Conservation (phyloP, 257 asterid genomes). For the Voacanga thouarsii region DNA sequence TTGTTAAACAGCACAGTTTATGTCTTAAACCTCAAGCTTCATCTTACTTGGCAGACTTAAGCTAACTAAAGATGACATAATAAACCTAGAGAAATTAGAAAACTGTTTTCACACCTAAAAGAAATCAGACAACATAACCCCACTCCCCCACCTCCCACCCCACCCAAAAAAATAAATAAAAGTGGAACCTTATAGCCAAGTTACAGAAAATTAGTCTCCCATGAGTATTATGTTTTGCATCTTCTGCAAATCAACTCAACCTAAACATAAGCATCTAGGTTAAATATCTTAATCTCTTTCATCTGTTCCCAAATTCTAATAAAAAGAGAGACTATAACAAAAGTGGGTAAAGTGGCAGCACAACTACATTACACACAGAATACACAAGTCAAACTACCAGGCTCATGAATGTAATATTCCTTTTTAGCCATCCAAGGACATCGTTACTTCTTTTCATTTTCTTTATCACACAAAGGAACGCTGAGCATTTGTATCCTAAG, state of each 20-base stretch:
- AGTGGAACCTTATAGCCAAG: too few relatives aligned
- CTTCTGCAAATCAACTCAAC: too few relatives aligned
- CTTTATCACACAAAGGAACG: not conserved
- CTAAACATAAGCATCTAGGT: not conserved
- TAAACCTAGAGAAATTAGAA: not conserved
- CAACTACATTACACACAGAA: not conserved
- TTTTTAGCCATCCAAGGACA: not conserved
- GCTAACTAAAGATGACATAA: not conserved
- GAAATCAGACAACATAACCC: not conserved
- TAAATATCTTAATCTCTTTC: not conserved
- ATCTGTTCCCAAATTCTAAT: not conserved
- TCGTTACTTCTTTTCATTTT: not conserved
- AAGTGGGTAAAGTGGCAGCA: not conserved
- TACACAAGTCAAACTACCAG: not conserved
- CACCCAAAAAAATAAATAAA: too few relatives aligned
- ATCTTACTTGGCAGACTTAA: not conserved
- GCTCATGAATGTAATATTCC: not conserved
- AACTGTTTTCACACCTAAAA: not conserved
- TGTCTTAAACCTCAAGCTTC: not conserved
- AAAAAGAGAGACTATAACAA: not conserved
- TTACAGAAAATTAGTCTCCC: too few relatives aligned
- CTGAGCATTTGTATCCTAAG: not conserved
- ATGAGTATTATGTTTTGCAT: too few relatives aligned
- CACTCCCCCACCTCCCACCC: not conserved
- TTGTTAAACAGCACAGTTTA: too few relatives aligned